Percentiles rank a stretch among this genome's conserved stretches.
Evolutionary conservation across 495 filamentous ascomycete species (phyloP).

Genomic region (Penicillium nucicola): DNA sequence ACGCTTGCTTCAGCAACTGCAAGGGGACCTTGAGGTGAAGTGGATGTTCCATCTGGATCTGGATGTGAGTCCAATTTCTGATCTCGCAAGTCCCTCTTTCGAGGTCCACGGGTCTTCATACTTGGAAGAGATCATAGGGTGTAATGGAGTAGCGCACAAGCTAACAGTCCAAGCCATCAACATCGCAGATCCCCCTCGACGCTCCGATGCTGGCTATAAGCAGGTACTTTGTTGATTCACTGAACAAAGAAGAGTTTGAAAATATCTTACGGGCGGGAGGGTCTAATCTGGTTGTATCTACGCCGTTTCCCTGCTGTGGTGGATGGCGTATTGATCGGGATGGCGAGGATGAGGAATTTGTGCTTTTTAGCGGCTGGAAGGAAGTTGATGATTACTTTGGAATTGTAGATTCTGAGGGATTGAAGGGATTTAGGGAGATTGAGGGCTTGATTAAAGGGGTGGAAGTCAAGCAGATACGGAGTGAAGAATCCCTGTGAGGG

Average conservation of each 20-base stretch:
- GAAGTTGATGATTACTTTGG: constrained; percentile 25
- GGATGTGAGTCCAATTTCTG: constrained; percentile 14
- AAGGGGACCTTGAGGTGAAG: constrained; percentile 37
- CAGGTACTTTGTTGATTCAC: constrained; percentile 39
- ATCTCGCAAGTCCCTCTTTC: too few relatives aligned
- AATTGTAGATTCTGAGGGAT: constrained; percentile 36
- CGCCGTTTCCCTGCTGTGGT: constrained; percentile 17
- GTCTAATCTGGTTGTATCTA: constrained; percentile 26
- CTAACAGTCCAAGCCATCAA: constrained; percentile 6
- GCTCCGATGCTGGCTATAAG: constrained; percentile 43
- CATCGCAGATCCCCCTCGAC: constrained; percentile 25
- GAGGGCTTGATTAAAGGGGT: constrained; percentile 24
- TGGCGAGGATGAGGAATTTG: not conserved
- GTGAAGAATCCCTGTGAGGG: constrained; percentile 15
- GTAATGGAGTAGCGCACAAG: not conserved
- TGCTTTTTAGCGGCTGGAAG: constrained; percentile 1
- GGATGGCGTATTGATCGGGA: constrained; percentile 2
- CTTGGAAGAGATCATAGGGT: too few relatives aligned
- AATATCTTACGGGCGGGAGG: constrained; percentile 27
- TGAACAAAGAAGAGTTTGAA: constrained; percentile 39
- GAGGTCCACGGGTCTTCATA: too few relatives aligned
- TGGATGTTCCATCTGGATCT: constrained; percentile 38
- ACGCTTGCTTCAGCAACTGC: constrained; percentile 35
- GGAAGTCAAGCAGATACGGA: constrained; percentile 43
- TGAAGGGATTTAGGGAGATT: constrained; percentile 34